Evolutionary conservation across 345 rosid genomes (phyloP).

Genomic region (Brassica juncea): DNA sequence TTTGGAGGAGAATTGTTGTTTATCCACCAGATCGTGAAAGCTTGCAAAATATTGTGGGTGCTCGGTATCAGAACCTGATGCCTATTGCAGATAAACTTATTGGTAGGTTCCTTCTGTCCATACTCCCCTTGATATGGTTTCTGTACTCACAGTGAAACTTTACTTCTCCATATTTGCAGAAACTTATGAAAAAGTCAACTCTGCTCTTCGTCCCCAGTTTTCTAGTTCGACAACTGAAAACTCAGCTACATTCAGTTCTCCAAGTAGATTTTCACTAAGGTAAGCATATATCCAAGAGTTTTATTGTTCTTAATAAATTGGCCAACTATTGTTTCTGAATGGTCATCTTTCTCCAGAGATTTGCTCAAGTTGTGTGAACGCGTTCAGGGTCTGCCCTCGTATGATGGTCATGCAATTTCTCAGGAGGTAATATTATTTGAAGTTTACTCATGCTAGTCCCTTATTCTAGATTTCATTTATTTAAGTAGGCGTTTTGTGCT

Average conservation of each 20-base stretch:
- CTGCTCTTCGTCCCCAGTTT: constrained; percentile 40
- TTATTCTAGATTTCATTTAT: constrained; percentile 5
- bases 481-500: constrained; percentile 16
- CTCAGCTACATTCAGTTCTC: constrained; percentile 42
- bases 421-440: constrained; percentile 61
- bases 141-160: constrained; percentile 19
- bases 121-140: constrained; percentile 16
- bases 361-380: constrained; percentile 94
- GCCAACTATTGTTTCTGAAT: constrained; percentile 35
- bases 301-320: constrained; percentile 6
- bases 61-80: constrained; percentile 70
- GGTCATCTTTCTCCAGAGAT: constrained; percentile 60
- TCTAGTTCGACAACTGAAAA: constrained; percentile 43
- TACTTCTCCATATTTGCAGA: constrained; percentile 52
- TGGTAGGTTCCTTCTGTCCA: constrained; percentile 52
- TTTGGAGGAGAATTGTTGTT: constrained; percentile 90
- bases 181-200: constrained; percentile 60
- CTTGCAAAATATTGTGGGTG: constrained; percentile 57
- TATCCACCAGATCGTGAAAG: constrained; percentile 62
- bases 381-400: constrained; percentile 54
- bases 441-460: not conserved
- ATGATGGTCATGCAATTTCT: constrained; percentile 55
- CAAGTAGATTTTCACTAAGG: constrained; percentile 75
- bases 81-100: constrained; percentile 60
- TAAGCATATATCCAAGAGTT: constrained; percentile 32